Conservation (phyloP, 306 rosid genomes). For the Dryas octopetala region DNA sequence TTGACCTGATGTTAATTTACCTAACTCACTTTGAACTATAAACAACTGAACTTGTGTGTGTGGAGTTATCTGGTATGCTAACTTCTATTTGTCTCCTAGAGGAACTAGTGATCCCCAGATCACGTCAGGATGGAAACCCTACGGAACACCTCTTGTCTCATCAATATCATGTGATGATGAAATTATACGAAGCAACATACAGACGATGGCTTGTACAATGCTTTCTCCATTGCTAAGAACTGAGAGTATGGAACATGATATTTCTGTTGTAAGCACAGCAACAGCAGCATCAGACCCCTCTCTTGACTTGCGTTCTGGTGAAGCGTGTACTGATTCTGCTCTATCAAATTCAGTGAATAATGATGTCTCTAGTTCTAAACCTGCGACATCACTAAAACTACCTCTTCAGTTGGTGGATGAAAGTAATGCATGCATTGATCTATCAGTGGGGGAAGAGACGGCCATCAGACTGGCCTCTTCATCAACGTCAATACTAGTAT, state of each 20-base stretch:
- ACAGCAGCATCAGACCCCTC: conserved; percentile 40
- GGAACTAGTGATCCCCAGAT: conserved; percentile 49
- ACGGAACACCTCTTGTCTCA: conserved; percentile 76
- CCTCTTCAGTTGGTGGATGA: conserved; percentile 81
- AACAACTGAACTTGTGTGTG: neutral
- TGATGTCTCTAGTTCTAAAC: conserved; percentile 48
- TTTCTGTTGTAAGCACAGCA: conserved; percentile 46
- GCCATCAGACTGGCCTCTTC: conserved; percentile 53
- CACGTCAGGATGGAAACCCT: conserved; percentile 81
- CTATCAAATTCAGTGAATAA: conserved; percentile 46
- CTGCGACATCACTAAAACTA: conserved; percentile 39
- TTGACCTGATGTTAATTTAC: neutral
- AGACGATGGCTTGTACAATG: conserved; percentile 55
- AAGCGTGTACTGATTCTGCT: conserved; percentile 35
- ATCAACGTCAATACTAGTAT: conserved; percentile 52
- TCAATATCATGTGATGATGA: conserved; percentile 65
- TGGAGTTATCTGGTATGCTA: conserved; percentile 1
- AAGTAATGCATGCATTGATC: conserved; percentile 69
- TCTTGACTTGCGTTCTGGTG: conserved; percentile 32
- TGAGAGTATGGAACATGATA: conserved; percentile 42
- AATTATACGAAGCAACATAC: conserved; percentile 67
- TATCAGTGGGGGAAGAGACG: conserved; percentile 75
- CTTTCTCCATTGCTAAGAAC: conserved; percentile 71
- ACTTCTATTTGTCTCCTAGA: conserved; percentile 38
- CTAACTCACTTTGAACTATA: neutral